These are phyloP conservation scores for Ophidiomyces ophidiicola DNA, from an alignment of 2,329 filamentous ascomycete species.

Conservation along the genomic window DNA sequence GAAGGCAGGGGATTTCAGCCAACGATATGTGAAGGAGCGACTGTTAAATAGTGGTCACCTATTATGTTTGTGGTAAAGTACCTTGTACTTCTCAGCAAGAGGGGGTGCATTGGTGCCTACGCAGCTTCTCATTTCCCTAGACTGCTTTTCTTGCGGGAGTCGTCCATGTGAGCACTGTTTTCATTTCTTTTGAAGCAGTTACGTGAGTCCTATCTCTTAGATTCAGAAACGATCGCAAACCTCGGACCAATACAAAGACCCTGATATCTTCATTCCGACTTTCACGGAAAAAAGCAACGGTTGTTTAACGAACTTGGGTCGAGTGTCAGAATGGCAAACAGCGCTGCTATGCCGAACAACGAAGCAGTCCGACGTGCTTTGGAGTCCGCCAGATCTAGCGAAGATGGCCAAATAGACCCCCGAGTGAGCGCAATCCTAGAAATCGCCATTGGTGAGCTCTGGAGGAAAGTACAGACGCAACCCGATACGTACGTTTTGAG, in stretches of 20 bases:
- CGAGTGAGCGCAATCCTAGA: constrained; percentile 55
- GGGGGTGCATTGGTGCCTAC: constrained; percentile 9
- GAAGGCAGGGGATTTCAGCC: constrained; percentile 8
- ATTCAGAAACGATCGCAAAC: neutral
- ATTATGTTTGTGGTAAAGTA: constrained; percentile 9
- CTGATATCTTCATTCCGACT: neutral
- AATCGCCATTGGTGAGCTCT: constrained; percentile 50
- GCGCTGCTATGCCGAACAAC: constrained; percentile 21
- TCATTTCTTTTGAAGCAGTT: constrained; percentile 2
- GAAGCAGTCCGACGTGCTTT: constrained; percentile 54
- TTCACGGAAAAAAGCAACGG: constrained; percentile 3
- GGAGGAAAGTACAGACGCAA: constrained; percentile 52
- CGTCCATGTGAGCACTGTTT: constrained; percentile 5
- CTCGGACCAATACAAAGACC: constrained; percentile 1
- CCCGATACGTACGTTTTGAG: constrained; percentile 61
- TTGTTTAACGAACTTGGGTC: neutral
- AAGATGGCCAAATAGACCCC: constrained; percentile 52
- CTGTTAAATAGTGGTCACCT: constrained; percentile 6
- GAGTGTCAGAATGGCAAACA: constrained; percentile 25
- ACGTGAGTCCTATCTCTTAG: constrained; percentile 1
- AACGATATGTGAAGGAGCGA: constrained; percentile 5
- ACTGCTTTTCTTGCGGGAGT: constrained; percentile 7
- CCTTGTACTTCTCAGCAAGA: constrained; percentile 4
- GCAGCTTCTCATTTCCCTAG: constrained; percentile 11
- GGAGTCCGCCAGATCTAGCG: constrained; percentile 61